Evolutionary conservation across 2,329 filamentous ascomycete genomes (phyloP).

Genomic region (Fusarium verticillioides): DNA sequence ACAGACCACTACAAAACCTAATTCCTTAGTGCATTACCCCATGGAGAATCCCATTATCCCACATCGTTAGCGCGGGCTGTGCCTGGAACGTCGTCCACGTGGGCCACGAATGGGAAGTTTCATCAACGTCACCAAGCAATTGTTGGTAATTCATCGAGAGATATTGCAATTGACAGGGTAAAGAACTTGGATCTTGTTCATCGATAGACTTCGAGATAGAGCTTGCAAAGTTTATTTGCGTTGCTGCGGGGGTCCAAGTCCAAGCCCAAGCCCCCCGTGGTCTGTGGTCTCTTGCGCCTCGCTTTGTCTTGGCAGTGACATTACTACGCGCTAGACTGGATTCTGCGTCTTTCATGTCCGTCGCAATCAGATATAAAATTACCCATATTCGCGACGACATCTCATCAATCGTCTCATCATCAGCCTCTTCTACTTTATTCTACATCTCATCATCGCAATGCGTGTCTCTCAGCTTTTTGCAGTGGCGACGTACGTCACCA

Average conservation of each 20-base stretch:
- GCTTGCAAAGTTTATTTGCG: background rate
- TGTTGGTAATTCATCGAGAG: background rate
- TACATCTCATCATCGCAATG: background rate
- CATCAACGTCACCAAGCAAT: background rate
- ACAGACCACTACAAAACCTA: background rate
- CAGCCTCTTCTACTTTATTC: rapidly evolving
- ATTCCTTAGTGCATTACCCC: background rate
- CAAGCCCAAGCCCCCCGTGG: background rate
- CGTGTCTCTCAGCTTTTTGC: constrained; percentile 9
- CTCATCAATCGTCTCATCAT: background rate
- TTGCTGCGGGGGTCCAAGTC: background rate
- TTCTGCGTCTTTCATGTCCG: background rate
- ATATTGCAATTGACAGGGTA: too few species aligned
- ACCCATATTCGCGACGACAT: too few species aligned
- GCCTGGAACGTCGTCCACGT: background rate
- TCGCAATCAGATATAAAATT: constrained; percentile 11
- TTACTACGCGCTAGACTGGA: background rate
- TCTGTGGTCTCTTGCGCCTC: background rate
- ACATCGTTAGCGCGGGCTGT: background rate
- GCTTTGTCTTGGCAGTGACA: constrained; percentile 25
- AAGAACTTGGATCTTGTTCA: background rate
- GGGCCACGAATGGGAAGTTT: background rate
- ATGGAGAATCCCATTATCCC: background rate
- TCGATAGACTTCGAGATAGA: background rate
- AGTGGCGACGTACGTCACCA: background rate